Conservation (phyloP, 805 yeast species). For the Suhomyces vadensis region DNA sequence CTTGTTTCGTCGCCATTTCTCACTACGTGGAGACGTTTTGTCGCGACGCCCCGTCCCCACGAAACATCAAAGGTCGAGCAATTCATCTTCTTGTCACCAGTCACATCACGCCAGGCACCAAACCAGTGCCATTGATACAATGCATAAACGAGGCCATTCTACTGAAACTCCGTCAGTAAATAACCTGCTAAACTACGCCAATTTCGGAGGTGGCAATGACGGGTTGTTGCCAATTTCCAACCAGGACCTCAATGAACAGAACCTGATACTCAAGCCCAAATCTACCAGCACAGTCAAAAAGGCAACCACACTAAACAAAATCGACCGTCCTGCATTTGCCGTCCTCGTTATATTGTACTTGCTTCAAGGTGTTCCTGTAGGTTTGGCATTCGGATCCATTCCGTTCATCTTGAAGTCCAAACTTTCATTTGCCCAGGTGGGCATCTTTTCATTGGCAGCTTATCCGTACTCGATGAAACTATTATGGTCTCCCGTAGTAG, state of each 20-base stretch:
- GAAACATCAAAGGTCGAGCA: too few relatives aligned
- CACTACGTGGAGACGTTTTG: too few relatives aligned
- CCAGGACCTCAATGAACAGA: conserved; percentile 15
- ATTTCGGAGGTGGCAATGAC: conserved; percentile 34
- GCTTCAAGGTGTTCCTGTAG: conserved; percentile 96
- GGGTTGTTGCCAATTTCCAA: conserved; percentile 35
- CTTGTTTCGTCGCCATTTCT: too few relatives aligned
- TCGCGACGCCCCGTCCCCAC: too few relatives aligned
- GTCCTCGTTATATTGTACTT: conserved; percentile 74
- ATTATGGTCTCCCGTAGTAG: conserved; percentile 95
- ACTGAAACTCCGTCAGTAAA: conserved; percentile 13
- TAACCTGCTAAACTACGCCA: conserved; percentile 19
- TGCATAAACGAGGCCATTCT: conserved; percentile 25
- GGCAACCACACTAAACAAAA: conserved; percentile 7
- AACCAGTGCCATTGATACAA: too few relatives aligned
- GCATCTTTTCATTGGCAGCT: conserved; percentile 86
- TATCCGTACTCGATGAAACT: conserved; percentile 93
- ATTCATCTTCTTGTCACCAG: too few relatives aligned
- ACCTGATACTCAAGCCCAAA: conserved; percentile 1
- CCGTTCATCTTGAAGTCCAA: conserved; percentile 87
- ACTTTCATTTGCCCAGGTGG: conserved; percentile 84
- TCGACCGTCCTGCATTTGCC: conserved; percentile 73
- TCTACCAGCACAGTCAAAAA: not conserved
- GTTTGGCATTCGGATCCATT: conserved; percentile 89
- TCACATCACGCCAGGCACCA: too few relatives aligned